phyloP scores from a whole-genome alignment of 441 rosid species.

The Macaranga tanarius region DNA sequence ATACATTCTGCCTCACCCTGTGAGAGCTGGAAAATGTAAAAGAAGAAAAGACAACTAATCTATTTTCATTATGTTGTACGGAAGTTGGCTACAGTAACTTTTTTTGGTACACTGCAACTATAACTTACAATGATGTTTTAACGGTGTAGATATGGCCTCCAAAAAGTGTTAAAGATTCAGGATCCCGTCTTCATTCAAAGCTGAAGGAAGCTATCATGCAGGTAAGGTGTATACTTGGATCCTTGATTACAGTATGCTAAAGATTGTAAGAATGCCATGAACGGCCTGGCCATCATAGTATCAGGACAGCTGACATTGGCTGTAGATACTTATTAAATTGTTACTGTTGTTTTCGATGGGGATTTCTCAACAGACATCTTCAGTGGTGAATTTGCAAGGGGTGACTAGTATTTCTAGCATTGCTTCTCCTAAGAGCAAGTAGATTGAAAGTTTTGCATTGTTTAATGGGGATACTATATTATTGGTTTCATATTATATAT shows the following conservation, averaged over 20 bases:
- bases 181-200: slow-evolving; percentile 78
- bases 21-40: not conserved
- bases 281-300: not conserved
- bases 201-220: slow-evolving; percentile 83
- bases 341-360: not conserved
- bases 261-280: slow-evolving; percentile 1
- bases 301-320: not conserved
- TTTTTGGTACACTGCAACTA: slow-evolving; percentile 7
- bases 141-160: slow-evolving; percentile 96
- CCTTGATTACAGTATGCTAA: slow-evolving; percentile 13
- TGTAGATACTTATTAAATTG: not conserved
- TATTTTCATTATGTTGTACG: not conserved
- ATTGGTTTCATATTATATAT: not conserved
- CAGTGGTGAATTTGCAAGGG: not conserved
- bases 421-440: too few species aligned
- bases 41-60: not conserved
- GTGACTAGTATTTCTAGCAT: not conserved
- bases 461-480: too few species aligned
- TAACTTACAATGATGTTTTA: slow-evolving; percentile 22
- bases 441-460: too few species aligned
- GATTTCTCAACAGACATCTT: slow-evolving; percentile 1
- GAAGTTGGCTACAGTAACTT: not conserved
- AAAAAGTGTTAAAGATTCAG: slow-evolving; percentile 88
- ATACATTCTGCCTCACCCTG: not conserved
- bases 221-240: slow-evolving; percentile 43